Conservation (phyloP, 768 basidiomycete genomes). For the Pisolithus albus region DNA sequence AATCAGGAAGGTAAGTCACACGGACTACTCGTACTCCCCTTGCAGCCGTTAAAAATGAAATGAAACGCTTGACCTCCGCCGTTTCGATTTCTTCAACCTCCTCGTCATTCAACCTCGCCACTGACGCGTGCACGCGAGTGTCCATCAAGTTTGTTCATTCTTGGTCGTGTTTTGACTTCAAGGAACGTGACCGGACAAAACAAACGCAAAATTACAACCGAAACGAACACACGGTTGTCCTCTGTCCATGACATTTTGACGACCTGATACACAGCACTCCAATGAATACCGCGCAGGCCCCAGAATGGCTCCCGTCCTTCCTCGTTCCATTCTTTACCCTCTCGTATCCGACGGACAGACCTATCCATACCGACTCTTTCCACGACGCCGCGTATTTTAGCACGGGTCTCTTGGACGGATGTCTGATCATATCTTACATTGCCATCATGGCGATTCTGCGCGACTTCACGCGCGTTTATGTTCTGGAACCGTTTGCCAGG, state of each 20-base stretch:
- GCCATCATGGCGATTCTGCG: conserved; percentile 82
- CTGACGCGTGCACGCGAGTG: conserved; percentile 1
- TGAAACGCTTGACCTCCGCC: not conserved
- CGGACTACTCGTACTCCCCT: not conserved
- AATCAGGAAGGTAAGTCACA: conserved; percentile 21
- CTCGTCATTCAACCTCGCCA: not conserved
- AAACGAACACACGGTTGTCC: conserved; percentile 6
- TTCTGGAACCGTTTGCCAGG: conserved; percentile 77
- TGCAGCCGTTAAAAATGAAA: not conserved
- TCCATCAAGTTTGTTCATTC: conserved; percentile 4
- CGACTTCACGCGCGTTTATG: conserved; percentile 63
- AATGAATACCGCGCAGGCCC: conserved; percentile 33
- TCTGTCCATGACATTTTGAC: conserved; percentile 32
- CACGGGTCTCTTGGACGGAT: conserved; percentile 72
- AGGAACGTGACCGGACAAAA: conserved; percentile 27
- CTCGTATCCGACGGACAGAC: conserved; percentile 57
- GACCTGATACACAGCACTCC: conserved; percentile 20
- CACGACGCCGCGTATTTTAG: conserved; percentile 61
- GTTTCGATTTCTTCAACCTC: not conserved
- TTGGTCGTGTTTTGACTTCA: conserved; percentile 21
- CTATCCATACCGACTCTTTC: conserved; percentile 63
- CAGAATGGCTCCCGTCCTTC: conserved; percentile 44
- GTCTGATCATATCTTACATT: conserved; percentile 74
- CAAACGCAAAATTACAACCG: conserved; percentile 23
- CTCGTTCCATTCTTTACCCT: conserved; percentile 66